Evolutionary conservation across 2,329 filamentous ascomycete genomes (phyloP).

Genomic region (Phaeosphaeria sp.): DNA sequence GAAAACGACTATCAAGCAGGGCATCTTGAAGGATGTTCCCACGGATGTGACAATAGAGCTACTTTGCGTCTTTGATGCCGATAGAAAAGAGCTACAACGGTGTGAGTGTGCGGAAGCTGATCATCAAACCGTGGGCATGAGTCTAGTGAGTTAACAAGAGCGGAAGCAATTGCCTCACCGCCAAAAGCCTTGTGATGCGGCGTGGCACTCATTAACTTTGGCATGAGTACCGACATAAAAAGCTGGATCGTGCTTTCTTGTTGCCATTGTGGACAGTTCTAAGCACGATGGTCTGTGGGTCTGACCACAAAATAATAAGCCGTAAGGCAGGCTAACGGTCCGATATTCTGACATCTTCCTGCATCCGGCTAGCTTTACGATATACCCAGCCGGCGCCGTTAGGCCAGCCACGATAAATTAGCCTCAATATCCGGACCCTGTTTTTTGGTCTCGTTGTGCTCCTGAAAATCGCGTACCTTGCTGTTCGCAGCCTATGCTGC

Average conservation of each 20-base stretch:
- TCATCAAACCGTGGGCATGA: conserved; percentile 27
- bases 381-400: background rate
- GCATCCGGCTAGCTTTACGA: background rate
- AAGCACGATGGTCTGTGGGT: background rate
- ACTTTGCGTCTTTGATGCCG: conserved; percentile 24
- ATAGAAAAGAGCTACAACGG: conserved; percentile 31
- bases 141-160: no score
- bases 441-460: background rate
- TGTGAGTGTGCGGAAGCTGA: conserved; percentile 41
- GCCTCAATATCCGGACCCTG: background rate
- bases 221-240: no score
- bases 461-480: background rate
- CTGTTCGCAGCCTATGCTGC: background rate
- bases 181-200: no score
- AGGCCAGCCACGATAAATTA: background rate
- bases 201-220: no score
- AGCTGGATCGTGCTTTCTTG: background rate
- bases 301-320: background rate
- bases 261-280: background rate
- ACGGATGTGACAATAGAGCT: conserved; percentile 32
- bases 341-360: background rate
- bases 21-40: conserved; percentile 26
- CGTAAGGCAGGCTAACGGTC: background rate
- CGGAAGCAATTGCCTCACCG: no score
- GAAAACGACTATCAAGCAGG: conserved; percentile 25